Base-by-base conservation (phyloP, 2,329 filamentous ascomycete genomes). In the Fusarium sp. region DNA sequence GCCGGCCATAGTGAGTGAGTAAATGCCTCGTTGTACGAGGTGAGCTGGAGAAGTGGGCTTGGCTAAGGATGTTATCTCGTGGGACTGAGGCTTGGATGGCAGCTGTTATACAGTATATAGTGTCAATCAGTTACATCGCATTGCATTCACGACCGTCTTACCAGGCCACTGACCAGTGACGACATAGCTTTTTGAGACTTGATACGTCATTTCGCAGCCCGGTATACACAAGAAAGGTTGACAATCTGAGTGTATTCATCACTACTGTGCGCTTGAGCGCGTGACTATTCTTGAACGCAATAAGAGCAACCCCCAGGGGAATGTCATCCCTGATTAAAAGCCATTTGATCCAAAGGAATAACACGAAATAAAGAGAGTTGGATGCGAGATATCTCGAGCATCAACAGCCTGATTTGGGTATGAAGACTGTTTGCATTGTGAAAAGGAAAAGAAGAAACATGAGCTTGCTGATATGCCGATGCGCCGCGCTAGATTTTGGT, bases 401-500 rank as follows among this genome's bases (percentile, higher is more conserved):
- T 48, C 45, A 11, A 35, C 14, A 15, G 44, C 48, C 52, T 26
- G n/a, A n/a, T 22, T 30, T 11, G 24, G 41, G 50, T 54, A 54
- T 65, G 59, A 19, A 54, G 51, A 15, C 57, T 52, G 20, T 57
- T 43, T 41, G 40, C 40, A 55, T 45, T 19, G 20, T 56, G 52
- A 56, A 30, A 37, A 45, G 51, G 44, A 51, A 39, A 41, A 19
- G 44, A 32, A 47, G 45, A 46, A 61, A 60, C 39, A 28, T 48
- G 52, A 57, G 45, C 33, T 54, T 50, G 19, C 46, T 24, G 54
- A 64, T 59, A 40, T 60, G 37, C 67, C 53, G 40, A 62, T 67
- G 56, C 61, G 64, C 70, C 64, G 47, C 65, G 67, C 68, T 71
- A 48, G 62, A 66, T 46, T 48, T 68, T 40, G 43, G 20, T 43